These are phyloP conservation scores for Mortierella sp. DNA, from an alignment of 371 early-diverging fungal species.

Conservation along the genomic window DNA sequence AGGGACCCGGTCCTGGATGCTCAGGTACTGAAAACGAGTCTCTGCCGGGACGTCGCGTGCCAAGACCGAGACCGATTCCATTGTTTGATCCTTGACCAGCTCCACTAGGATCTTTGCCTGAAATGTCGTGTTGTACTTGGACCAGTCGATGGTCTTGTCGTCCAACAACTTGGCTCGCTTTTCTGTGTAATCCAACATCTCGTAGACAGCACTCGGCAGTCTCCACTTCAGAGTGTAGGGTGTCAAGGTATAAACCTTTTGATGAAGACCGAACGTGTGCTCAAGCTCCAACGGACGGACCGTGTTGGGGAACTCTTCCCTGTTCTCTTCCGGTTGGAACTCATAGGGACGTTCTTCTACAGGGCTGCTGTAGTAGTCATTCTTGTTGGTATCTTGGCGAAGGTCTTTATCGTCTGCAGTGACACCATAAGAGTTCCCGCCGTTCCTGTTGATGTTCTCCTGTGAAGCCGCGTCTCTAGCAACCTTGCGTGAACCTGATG, in stretches of 20 bases:
- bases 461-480: conserved; percentile 6
- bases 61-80: conserved; percentile 33
- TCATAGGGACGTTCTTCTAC: conserved; percentile 20
- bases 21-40: conserved; percentile 44
- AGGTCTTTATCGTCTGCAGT: not conserved
- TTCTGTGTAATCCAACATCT: conserved; percentile 30
- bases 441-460: conserved; percentile 1
- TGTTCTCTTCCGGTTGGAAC: conserved; percentile 37
- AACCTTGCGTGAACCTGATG: conserved; percentile 6
- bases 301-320: conserved; percentile 42
- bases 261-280: conserved; percentile 35
- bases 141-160: conserved; percentile 8
- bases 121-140: conserved; percentile 8
- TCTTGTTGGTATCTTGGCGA: conserved; percentile 25
- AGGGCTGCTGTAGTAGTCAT: conserved; percentile 29
- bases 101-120: conserved; percentile 45
- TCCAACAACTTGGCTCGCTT: conserved; percentile 6
- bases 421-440: not conserved
- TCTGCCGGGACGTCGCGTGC: conserved; percentile 46
- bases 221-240: conserved; percentile 49
- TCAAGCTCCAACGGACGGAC: conserved; percentile 36
- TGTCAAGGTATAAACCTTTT: conserved; percentile 36
- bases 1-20: conserved; percentile 40
- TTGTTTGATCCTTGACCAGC: conserved; percentile 41
- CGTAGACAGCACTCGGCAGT: conserved; percentile 25